A percentile compares a stretch with the other conserved stretches of the same genome.
Evolutionary conservation across 257 asterid species (phyloP).

Genomic region (Nicotiana noctiflora): DNA sequence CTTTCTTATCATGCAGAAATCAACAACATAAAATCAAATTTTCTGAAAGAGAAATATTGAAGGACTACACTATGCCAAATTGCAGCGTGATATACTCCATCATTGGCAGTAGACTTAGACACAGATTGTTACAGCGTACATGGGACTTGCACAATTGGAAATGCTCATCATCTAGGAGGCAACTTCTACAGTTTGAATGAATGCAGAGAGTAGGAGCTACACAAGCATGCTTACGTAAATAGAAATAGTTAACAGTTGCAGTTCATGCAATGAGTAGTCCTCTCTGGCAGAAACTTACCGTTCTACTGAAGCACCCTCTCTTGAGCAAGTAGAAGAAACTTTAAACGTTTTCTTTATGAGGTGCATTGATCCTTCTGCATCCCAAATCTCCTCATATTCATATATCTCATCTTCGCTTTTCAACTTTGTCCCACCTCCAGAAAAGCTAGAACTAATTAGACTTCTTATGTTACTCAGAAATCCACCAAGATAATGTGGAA

Average conservation of each 20-base stretch:
- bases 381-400: constrained; percentile 94
- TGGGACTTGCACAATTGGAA: not conserved
- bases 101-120: not conserved
- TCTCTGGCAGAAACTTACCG: constrained; percentile 33
- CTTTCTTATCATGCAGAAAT: not conserved
- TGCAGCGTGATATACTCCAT: not conserved
- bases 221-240: not conserved
- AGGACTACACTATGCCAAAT: not conserved
- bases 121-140: not conserved
- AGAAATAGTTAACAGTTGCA: not conserved
- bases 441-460: constrained; percentile 30
- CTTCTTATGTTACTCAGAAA: constrained; percentile 31
- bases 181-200: not conserved
- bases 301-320: constrained; percentile 41
- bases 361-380: constrained; percentile 96
- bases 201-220: not conserved
- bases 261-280: not conserved
- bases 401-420: constrained; percentile 76
- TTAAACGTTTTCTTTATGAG: constrained; percentile 64
- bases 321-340: constrained; percentile 25
- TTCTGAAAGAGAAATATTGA: not conserved
- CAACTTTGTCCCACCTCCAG: constrained; percentile 42
- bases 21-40: not conserved
- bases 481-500: constrained; percentile 31
- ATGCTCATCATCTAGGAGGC: not conserved